phyloP scores from a whole-genome alignment of 495 filamentous ascomycete genomes.

The Aspergillus leporis region DNA sequence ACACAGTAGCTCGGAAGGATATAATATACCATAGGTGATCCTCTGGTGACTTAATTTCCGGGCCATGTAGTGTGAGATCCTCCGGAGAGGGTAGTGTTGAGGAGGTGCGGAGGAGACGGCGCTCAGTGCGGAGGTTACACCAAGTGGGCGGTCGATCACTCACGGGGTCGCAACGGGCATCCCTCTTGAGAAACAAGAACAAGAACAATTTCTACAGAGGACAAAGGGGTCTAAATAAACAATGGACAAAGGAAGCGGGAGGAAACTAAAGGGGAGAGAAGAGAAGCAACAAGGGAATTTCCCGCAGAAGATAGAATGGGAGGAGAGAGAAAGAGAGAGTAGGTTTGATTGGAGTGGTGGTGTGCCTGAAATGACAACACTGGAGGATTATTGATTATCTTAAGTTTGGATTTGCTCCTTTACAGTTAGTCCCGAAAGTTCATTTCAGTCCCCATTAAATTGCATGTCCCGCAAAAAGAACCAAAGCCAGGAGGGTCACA shows the following conservation, averaged over 20 bases:
- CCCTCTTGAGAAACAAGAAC: background rate
- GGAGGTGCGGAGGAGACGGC: slow-evolving; percentile 21
- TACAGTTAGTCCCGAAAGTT: background rate
- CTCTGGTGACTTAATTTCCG: slow-evolving; percentile 51
- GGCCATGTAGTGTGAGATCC: slow-evolving; percentile 43
- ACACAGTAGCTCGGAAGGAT: slow-evolving; percentile 43
- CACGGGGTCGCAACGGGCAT: slow-evolving; percentile 1
- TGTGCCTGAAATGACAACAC: slow-evolving; percentile 9
- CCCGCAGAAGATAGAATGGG: background rate
- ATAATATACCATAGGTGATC: slow-evolving; percentile 48
- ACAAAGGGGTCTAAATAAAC: background rate
- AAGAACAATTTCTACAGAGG: background rate
- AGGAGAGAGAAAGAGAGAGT: slow-evolving; percentile 1
- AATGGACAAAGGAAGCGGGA: background rate
- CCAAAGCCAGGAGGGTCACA: too few relatives aligned
- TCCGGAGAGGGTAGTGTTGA: slow-evolving; percentile 19
- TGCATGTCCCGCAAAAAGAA: too few relatives aligned
- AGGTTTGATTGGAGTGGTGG: slow-evolving; percentile 2
- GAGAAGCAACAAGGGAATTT: background rate
- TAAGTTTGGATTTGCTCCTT: too few relatives aligned
- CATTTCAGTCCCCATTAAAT: too few relatives aligned
- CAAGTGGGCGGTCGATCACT: slow-evolving; percentile 29
- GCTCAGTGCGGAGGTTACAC: slow-evolving; percentile 40
- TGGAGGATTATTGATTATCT: slow-evolving; percentile 5
- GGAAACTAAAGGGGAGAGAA: slow-evolving; percentile 1